Evolutionary conservation across 192 early-diverging fungal species (phyloP), one percentile per base, ranked within the genome.

Genomic region (Coemansia erecta): DNA sequence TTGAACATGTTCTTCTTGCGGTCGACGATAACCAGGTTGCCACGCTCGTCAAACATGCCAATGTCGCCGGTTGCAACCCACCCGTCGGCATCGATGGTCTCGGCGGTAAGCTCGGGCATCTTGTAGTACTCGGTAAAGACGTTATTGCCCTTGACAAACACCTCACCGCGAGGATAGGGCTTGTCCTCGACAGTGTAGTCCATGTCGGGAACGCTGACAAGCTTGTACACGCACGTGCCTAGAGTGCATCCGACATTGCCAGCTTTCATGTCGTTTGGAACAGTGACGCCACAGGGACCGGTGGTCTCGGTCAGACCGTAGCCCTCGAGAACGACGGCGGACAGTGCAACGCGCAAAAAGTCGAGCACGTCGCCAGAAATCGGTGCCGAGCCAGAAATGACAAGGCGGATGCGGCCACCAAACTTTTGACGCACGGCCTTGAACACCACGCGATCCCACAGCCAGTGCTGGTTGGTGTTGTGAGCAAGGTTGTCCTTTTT

Each of bases 51-150:
- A 45, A 89, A 81, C 56, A 77, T 66, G 53, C 89, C 92, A 66
- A 96, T 89, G 57, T 96, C 94, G 4, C 94, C 94, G 1, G 91
- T 88, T 19, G 80, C 76, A 33, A 87, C 47, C 93, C 93, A 97
- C 0, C 92, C 93, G 57, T 97, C 89, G 6, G 72, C 62, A 52
- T 88, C 84, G 18, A 91, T 56, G 1, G 86, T 72, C 63, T 93
- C 92, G 8, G 65, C 73, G 7, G 94, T 95, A 59, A 90, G 89
- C 19, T 81, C 86, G 9, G 86, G 84, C 44, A 86, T 85, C 70
- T 91, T 92, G 75, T 82, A 89, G 58, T 92, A 92, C 45, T 89
- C 90, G 13, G 56, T 56, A 60, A 96, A 91, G 7, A 94, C 78
- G 50, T 82, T 85, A 57, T 82, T 68, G 11, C 96, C 94, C 60